Evolutionary conservation across 768 basidiomycete species (phyloP).

Genomic region (Rhodotorula sphaerocarpa): DNA sequence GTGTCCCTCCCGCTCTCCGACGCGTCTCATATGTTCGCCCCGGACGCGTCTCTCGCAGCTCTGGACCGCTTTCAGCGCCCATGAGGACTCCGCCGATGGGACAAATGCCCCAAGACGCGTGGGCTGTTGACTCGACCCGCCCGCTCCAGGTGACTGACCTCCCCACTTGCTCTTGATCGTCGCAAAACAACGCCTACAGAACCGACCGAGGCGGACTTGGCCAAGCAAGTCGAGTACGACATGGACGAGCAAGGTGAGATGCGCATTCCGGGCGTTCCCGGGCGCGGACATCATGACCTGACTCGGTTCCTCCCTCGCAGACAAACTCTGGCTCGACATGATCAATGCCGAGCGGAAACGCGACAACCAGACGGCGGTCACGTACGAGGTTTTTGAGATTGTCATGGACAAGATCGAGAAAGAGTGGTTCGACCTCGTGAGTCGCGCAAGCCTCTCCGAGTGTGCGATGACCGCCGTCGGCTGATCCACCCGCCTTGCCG

Average conservation of each 20-base stretch:
- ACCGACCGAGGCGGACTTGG: conserved; percentile 83
- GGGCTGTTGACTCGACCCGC: no score
- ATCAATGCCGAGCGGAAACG: conserved; percentile 68
- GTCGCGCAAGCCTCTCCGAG: conserved; percentile 24
- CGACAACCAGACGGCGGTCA: conserved; percentile 61
- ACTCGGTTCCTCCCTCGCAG: conserved; percentile 46
- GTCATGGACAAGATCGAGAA: conserved; percentile 97
- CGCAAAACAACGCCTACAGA: conserved; percentile 45
- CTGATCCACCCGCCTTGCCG: conserved; percentile 36
- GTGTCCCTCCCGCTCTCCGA: background rate
- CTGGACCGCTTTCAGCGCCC: no score
- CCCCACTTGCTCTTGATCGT: no score
- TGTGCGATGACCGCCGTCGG: no score
- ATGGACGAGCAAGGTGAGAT: conserved; percentile 98
- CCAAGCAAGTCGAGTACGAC: conserved; percentile 92
- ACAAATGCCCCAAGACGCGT: no score
- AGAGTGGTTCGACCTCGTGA: conserved; percentile 93
- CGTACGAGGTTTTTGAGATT: conserved; percentile 85
- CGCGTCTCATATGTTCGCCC: background rate
- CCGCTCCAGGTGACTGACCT: no score
- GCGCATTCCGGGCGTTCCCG: no score
- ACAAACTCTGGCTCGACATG: conserved; percentile 87
- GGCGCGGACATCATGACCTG: background rate
- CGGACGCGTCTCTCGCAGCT: no score
- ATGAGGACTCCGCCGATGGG: no score